phyloP scores from a whole-genome alignment of 2,329 filamentous ascomycete species.

The Neopestalotiopsis clavispora region DNA sequence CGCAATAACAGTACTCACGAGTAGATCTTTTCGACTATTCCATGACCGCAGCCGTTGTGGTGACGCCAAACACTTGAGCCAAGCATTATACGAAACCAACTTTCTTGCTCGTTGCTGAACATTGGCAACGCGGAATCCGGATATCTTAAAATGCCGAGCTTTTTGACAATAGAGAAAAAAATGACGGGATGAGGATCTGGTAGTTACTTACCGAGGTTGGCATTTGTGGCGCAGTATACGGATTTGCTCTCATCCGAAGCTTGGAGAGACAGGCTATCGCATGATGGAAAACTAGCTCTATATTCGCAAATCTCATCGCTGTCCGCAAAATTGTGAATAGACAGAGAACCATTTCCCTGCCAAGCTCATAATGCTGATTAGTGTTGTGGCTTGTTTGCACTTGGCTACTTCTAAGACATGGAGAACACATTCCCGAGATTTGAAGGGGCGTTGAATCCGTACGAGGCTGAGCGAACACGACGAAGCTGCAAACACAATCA shows the following conservation, averaged over 20 bases:
- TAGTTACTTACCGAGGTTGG: neutral
- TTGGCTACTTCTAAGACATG: neutral
- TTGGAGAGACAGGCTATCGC: neutral
- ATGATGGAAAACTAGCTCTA: neutral
- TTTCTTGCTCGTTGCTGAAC: too few species aligned
- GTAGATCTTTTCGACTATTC: too few species aligned
- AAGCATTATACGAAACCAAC: too few species aligned
- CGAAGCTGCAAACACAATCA: neutral
- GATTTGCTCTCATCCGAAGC: neutral
- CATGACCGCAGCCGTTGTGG: too few species aligned
- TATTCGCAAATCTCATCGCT: too few species aligned
- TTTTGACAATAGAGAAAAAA: neutral
- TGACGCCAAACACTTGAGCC: too few species aligned
- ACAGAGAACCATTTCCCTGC: too few species aligned
- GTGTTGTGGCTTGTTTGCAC: neutral
- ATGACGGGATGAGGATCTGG: neutral
- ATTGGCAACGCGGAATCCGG: too few species aligned
- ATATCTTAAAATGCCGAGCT: neutral
- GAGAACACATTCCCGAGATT: neutral
- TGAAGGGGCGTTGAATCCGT: neutral
- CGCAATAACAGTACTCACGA: too few species aligned
- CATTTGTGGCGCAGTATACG: neutral
- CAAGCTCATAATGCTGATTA: too few species aligned
- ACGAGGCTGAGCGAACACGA: neutral
- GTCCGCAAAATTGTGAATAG: too few species aligned